phyloP scores from a whole-genome alignment of 768 basidiomycete genomes.

The Termitomyces sp. region DNA sequence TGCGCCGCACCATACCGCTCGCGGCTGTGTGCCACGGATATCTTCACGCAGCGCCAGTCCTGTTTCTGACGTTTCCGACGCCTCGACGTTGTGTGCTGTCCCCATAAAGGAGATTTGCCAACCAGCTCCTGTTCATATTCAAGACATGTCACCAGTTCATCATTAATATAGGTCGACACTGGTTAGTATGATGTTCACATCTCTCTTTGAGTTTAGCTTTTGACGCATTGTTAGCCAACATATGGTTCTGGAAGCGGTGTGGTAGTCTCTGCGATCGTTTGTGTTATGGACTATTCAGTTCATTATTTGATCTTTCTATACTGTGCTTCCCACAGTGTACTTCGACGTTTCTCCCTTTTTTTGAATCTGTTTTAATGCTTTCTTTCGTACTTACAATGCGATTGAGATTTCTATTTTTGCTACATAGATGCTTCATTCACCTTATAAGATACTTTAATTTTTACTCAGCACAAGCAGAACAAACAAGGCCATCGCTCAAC shows the following conservation, averaged over 20 bases:
- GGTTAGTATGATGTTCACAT: neutral
- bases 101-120: neutral
- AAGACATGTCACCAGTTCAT: neutral
- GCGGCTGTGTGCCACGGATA: neutral
- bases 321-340: neutral
- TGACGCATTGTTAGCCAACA: neutral
- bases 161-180: neutral
- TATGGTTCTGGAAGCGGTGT: neutral
- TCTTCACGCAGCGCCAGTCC: neutral
- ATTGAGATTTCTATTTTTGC: neutral
- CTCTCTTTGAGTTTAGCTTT: neutral
- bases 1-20: neutral
- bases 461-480: no score
- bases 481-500: no score
- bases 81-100: neutral
- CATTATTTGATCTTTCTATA: no score
- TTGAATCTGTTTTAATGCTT: neutral
- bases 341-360: neutral
- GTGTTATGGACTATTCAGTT: neutral
- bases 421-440: no score
- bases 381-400: neutral
- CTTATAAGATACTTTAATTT: no score
- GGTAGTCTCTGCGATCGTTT: neutral
- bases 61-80: neutral
- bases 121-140: neutral